Conservation (phyloP, 2,329 filamentous ascomycete species). For the Microdochium nivale region DNA sequence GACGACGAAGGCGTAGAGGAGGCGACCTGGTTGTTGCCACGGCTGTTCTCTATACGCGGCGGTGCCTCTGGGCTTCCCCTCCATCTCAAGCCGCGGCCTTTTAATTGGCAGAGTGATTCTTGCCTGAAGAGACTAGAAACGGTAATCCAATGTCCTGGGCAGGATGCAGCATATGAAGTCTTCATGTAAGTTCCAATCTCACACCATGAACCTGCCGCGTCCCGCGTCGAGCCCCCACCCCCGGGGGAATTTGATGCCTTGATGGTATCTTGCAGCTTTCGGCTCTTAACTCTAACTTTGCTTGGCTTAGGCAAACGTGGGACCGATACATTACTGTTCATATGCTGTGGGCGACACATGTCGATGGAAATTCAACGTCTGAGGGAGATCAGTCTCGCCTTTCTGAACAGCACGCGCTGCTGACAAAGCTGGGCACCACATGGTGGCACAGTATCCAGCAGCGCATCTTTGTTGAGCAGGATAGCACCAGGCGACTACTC, state of each 20-base stretch:
- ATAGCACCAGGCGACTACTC: not conserved
- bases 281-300: no score
- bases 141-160: not conserved
- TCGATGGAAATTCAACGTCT: not conserved
- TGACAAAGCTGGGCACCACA: not conserved
- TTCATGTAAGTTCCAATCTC: not conserved
- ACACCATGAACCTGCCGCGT: no score
- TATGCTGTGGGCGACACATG: not conserved
- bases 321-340: not conserved
- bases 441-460: not conserved
- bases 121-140: not conserved
- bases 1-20: conserved; percentile 11
- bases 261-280: no score
- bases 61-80: not conserved
- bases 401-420: not conserved
- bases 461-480: not conserved
- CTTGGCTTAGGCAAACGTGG: not conserved
- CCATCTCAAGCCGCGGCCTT: not conserved
- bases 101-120: not conserved
- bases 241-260: not conserved
- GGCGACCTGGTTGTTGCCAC: conserved; percentile 8
- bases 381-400: not conserved
- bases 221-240: not conserved
- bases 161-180: not conserved
- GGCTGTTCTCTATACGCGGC: conserved; percentile 1